These are phyloP conservation scores for Colletotrichum orchidophilum DNA, from an alignment of 2,329 filamentous ascomycete genomes.

Conservation along the genomic window DNA sequence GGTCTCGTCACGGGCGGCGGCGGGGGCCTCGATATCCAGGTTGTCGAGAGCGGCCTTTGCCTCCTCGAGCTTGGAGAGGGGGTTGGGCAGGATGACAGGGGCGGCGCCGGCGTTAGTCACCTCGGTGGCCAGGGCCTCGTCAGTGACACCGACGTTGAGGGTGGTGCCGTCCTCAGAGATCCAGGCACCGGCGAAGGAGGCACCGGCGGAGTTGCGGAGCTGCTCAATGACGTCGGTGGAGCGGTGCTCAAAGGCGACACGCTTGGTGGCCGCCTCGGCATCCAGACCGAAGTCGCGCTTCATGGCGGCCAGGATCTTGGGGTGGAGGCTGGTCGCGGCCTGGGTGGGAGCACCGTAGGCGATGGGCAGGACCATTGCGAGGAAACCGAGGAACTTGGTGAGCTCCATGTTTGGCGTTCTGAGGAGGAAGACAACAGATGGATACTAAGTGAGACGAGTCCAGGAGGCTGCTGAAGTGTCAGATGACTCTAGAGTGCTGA, in stretches of 20 bases:
- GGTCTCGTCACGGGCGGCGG: constrained; percentile 38
- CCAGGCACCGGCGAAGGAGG: constrained; percentile 50
- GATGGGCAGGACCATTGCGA: constrained; percentile 50
- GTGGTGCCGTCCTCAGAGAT: constrained; percentile 45
- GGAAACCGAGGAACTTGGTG: constrained; percentile 47
- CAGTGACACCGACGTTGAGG: constrained; percentile 49
- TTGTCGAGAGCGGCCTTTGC: constrained; percentile 53
- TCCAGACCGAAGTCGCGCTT: constrained; percentile 53
- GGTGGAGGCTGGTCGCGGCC: constrained; percentile 47
- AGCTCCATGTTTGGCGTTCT: constrained; percentile 47
- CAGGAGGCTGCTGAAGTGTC: background rate
- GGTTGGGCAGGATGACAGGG: constrained; percentile 44
- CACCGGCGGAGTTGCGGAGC: constrained; percentile 42
- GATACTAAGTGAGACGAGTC: constrained; percentile 14
- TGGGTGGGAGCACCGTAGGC: constrained; percentile 50
- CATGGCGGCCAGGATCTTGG: constrained; percentile 52
- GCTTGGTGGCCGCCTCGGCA: constrained; percentile 47
- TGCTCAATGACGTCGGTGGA: constrained; percentile 49
- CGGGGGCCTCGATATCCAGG: constrained; percentile 45
- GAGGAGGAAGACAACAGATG: constrained; percentile 32
- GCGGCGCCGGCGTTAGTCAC: constrained; percentile 48
- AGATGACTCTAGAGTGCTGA: constrained; percentile 12
- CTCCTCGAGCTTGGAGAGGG: constrained; percentile 49
- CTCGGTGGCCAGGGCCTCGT: constrained; percentile 45
- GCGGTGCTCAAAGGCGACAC: constrained; percentile 48